Percentiles rank a stretch among this genome's conserved stretches.
Conservation (phyloP, 768 basidiomycete genomes). For the Podaxis carcinomalis region DNA sequence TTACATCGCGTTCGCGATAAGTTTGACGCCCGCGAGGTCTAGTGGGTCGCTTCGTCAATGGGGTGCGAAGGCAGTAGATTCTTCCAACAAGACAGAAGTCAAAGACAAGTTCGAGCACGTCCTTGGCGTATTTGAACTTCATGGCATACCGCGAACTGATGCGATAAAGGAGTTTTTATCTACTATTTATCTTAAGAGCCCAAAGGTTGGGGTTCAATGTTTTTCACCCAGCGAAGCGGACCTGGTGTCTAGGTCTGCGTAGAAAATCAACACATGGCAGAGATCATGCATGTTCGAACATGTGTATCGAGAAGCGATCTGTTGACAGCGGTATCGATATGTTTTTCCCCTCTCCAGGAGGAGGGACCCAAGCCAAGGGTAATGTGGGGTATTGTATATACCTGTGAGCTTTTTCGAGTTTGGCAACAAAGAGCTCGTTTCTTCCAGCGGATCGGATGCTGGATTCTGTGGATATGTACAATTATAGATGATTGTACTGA, state of each 20-base stretch:
- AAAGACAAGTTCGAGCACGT: too few species aligned
- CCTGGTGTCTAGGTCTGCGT: neutral
- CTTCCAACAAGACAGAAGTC: neutral
- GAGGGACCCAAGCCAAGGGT: neutral
- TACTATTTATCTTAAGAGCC: neutral
- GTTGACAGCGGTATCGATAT: neutral
- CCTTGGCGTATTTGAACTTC: too few species aligned
- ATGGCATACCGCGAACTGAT: too few species aligned
- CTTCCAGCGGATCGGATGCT: neutral
- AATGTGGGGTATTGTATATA: neutral
- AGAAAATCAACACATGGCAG: neutral
- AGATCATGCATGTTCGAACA: neutral
- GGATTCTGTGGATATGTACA: neutral
- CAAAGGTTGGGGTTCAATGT: neutral
- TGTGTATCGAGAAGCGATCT: conserved; percentile 5
- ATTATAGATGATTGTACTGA: neutral
- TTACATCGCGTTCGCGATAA: neutral
- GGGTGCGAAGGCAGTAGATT: neutral
- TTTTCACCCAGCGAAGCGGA: neutral
- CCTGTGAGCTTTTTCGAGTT: neutral
- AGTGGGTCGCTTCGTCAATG: neutral
- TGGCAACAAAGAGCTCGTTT: neutral
- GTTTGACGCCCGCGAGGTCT: neutral
- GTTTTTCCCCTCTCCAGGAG: neutral
- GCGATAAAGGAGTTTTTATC: neutral